Evolutionary conservation across 2,329 filamentous ascomycete genomes (phyloP), one percentile per base, ranked within the genome.

Genomic region (Proliferodiscus dingleyae): DNA sequence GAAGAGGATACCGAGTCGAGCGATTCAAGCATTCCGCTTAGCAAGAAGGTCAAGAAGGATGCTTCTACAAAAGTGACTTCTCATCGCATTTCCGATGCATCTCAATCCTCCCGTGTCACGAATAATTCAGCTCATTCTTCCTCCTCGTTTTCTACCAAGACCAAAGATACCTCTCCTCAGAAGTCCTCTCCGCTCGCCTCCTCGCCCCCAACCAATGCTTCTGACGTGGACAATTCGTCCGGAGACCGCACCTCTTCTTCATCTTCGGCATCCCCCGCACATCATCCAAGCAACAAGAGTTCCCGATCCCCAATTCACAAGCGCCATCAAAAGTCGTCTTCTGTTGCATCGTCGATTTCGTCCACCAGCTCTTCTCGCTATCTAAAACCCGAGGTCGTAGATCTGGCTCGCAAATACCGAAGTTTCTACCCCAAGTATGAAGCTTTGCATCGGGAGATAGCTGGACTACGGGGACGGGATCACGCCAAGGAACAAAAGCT

Each of bases 101-200:
- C 69, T 52, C 71, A 73, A 47, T 69, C 69, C 47, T 72, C 73
- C 15, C 70, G 72, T 6, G 54, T 58, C 33, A 67, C 67, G 16
- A 60, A 56, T 21, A 68, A 67, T 2, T 69, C 72, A 5, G 66
- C 62, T 7, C 57, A 65, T 23, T 71, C 71, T 1, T 62, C 67
- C 46, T 41, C 41, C n/a, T n/a, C n/a, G n/a, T n/a, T n/a, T n/a
- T 54, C 54, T 6, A 51, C 19, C 39, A 61, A 58, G 51, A 58
- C 47, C 37, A 75, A 77, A 62, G 69, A 72, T 50, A 81, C 73
- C 0, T 81, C 78, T 5, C 78, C 78, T 0, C 69, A 70, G 41
- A 83, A 83, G 60, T 83, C 80, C 2, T 83, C 80, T 8, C 80
- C 80, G 3, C 67, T 83, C 15, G 79, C 79, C n/a, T 79, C 78